Evolutionary conservation across 208 protist species (phyloP).

Genomic region (Leishmania gerbilli): DNA sequence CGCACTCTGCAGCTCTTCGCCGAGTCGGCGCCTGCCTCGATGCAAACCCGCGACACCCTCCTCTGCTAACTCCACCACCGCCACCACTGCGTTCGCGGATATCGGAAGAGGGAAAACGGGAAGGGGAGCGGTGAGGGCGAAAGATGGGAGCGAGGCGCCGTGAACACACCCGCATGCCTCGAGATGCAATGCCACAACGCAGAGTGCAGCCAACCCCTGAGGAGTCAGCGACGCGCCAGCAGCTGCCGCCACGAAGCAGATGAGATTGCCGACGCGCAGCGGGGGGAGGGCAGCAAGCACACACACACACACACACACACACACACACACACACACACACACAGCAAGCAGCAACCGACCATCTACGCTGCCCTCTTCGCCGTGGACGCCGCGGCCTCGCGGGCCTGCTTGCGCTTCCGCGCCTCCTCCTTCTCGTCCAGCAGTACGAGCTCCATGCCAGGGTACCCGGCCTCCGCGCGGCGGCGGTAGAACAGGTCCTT

Average conservation of each 20-base stretch:
- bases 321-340: background rate
- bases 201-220: background rate
- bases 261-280: background rate
- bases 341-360: background rate
- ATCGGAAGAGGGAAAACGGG: background rate
- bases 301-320: background rate
- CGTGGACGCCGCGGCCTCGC: conserved; percentile 8
- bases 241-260: background rate
- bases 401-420: conserved; percentile 23
- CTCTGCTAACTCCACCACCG: background rate
- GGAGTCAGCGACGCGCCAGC: background rate
- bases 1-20: background rate
- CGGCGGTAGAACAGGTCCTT: conserved; percentile 72
- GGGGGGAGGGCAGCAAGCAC: background rate
- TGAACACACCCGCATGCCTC: background rate
- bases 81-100: background rate
- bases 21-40: background rate
- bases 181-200: background rate
- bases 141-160: background rate
- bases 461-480: conserved; percentile 71
- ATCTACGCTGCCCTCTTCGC: conserved; percentile 21
- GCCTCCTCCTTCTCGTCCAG: conserved; percentile 46
- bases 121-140: background rate
- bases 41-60: background rate
- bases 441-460: conserved; percentile 76